phyloP scores from a whole-genome alignment of 1,284 basidiomycete genomes.

The Pisolithus thermaeus region DNA sequence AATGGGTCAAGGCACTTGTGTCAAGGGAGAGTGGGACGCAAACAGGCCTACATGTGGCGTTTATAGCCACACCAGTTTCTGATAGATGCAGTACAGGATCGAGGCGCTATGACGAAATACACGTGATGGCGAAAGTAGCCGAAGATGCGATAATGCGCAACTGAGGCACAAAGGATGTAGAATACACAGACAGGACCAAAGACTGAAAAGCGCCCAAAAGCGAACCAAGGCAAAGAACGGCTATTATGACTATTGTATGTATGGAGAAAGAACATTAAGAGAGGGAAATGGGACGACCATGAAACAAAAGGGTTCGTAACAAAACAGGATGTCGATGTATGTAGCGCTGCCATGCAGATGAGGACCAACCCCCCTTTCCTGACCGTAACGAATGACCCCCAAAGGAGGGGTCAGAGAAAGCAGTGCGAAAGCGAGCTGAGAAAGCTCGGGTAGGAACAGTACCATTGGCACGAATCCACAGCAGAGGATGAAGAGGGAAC shows the following conservation, averaged over 20 bases:
- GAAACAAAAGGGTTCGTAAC: background rate
- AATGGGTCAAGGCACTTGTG: no score
- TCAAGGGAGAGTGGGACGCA: no score
- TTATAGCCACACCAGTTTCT: no score
- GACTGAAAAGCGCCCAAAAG: no score
- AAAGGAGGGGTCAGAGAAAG: background rate
- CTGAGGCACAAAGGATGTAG: no score
- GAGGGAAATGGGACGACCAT: background rate
- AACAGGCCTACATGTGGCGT: no score
- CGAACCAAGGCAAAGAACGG: background rate
- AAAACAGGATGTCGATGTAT: background rate
- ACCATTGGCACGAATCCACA: slow-evolving; percentile 13
- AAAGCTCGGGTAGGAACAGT: slow-evolving; percentile 6
- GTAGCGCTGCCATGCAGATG: background rate
- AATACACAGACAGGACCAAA: no score
- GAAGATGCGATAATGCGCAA: no score
- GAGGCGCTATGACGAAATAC: no score
- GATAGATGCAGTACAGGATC: no score
- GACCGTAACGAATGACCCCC: background rate
- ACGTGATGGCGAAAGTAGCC: no score
- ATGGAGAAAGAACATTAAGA: background rate
- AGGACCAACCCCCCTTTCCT: slow-evolving; percentile 1
- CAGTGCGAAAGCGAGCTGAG: slow-evolving; percentile 2
- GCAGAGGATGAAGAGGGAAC: background rate
- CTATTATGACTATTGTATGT: background rate